These are phyloP conservation scores for Phalaenopsis hybrid DNA, from an alignment of 116 monocot genomes.

Conservation along the genomic window DNA sequence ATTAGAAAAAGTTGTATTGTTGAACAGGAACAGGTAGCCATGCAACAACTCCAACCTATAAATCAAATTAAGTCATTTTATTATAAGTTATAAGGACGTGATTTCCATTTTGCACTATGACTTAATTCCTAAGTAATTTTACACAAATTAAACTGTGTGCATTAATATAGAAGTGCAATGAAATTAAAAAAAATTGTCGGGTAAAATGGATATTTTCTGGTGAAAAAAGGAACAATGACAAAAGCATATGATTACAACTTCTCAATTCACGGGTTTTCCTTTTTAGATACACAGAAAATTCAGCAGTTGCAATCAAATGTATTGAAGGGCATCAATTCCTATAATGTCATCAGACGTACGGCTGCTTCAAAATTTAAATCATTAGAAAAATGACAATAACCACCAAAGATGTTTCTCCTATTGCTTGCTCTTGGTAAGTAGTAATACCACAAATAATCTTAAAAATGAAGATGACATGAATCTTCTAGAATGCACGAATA, in stretches of 20 bases:
- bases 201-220: too few relatives aligned
- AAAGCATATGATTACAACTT: too few relatives aligned
- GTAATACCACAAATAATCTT: neutral
- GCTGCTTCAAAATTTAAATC: neutral
- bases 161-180: neutral
- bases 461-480: neutral
- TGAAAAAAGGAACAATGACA: too few relatives aligned
- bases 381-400: neutral
- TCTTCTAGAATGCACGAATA: neutral
- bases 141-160: neutral
- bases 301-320: constrained; percentile 1
- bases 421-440: neutral
- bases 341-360: neutral
- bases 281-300: neutral
- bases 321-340: neutral
- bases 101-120: neutral
- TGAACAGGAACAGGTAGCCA: neutral
- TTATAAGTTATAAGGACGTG: neutral
- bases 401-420: neutral
- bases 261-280: too few relatives aligned
- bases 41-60: too few relatives aligned
- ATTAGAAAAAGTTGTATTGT: neutral
- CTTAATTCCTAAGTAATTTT: neutral
- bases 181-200: neutral
- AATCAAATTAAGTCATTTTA: too few relatives aligned